Conservation (phyloP, 148 eudicot species). For the Rhododendron kiyosumense region DNA sequence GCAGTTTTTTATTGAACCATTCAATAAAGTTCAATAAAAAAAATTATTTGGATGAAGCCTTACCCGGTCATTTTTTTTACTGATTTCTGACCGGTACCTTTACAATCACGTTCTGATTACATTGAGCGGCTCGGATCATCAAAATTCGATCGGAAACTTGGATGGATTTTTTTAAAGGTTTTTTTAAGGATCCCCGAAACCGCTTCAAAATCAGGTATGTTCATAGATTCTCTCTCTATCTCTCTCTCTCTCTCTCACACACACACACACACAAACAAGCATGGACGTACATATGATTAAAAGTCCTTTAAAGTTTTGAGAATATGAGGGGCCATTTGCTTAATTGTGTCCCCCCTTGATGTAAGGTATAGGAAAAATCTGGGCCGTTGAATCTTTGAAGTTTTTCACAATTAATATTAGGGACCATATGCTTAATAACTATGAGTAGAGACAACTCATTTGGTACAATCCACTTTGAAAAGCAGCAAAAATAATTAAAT, state of each 20-base stretch:
- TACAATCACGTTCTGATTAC: too few species aligned
- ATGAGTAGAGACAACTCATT: background rate
- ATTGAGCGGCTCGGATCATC: too few species aligned
- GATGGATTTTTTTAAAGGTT: too few species aligned
- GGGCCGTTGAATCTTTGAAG: background rate
- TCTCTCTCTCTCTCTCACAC: background rate
- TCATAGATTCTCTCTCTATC: too few species aligned
- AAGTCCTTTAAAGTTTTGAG: background rate
- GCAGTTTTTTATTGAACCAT: too few species aligned
- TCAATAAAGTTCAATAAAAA: too few species aligned
- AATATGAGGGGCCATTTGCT: background rate
- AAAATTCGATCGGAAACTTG: too few species aligned
- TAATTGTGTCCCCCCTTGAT: background rate
- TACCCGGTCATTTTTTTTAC: too few species aligned
- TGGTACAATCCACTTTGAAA: background rate
- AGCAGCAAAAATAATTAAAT: background rate
- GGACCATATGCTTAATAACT: background rate
- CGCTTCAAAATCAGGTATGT: too few species aligned
- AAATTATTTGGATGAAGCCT: too few species aligned
- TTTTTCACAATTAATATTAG: background rate
- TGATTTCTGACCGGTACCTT: too few species aligned
- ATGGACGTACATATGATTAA: background rate
- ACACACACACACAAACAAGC: background rate
- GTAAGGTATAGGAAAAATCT: background rate
- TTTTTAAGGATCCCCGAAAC: too few species aligned